Conservation (phyloP, 495 filamentous ascomycete species). For the Saxophila tyrrhenica region DNA sequence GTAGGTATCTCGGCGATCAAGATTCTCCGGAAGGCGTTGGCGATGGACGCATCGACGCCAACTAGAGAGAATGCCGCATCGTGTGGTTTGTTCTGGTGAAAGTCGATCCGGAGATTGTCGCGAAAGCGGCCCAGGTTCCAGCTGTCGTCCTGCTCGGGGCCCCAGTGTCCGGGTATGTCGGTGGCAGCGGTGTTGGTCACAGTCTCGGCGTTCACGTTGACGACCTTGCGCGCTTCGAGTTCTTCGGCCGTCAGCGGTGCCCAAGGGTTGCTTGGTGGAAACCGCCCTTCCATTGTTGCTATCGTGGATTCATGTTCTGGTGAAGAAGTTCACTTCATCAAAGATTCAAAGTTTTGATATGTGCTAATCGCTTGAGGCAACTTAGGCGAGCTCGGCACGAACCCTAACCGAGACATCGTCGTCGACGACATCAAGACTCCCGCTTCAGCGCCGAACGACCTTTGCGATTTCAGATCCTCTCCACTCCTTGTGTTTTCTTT, state of each 20-base stretch:
- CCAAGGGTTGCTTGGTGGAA: background rate
- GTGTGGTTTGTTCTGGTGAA: slow-evolving; percentile 64
- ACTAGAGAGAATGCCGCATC: slow-evolving; percentile 82
- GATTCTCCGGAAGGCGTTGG: slow-evolving; percentile 97
- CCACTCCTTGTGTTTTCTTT: background rate
- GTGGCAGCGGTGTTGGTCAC: slow-evolving; percentile 78
- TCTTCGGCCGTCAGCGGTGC: slow-evolving; percentile 18
- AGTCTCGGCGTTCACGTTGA: slow-evolving; percentile 77
- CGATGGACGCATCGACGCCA: slow-evolving; percentile 81
- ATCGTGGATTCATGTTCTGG: background rate
- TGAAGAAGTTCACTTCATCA: background rate
- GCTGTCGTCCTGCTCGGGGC: slow-evolving; percentile 72
- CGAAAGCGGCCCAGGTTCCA: slow-evolving; percentile 74
- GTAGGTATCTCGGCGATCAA: slow-evolving; percentile 90
- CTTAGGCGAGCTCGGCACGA: background rate
- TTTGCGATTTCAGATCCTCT: background rate
- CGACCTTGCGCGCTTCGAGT: slow-evolving; percentile 45
- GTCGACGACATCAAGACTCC: slow-evolving; percentile 6
- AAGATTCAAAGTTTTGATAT: background rate
- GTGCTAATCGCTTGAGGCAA: background rate
- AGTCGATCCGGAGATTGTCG: slow-evolving; percentile 60
- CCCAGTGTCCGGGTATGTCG: slow-evolving; percentile 79
- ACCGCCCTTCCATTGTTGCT: background rate
- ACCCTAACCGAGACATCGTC: background rate
- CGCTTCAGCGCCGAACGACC: slow-evolving; percentile 2